These are phyloP conservation scores for Triangularia verruculosa DNA, from an alignment of 2,329 filamentous ascomycete species.

Conservation along the genomic window DNA sequence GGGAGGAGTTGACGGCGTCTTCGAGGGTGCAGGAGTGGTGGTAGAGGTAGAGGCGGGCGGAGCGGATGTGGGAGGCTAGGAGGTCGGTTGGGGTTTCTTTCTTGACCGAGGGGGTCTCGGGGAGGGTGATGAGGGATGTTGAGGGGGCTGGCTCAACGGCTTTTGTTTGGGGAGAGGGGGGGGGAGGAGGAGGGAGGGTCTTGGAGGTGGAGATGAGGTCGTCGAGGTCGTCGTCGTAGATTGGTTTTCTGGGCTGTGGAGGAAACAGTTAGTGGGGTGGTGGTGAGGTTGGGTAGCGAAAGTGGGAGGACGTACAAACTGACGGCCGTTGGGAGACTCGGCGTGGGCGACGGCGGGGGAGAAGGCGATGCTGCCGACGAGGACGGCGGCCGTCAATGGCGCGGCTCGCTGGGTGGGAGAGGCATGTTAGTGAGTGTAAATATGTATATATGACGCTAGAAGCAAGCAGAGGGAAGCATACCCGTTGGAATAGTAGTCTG, in stretches of 20 bases:
- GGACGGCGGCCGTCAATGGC: slow-evolving; percentile 52
- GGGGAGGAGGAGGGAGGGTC: slow-evolving; percentile 30
- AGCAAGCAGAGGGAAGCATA: slow-evolving; percentile 32
- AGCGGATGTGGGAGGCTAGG: slow-evolving; percentile 77
- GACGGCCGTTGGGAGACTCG: slow-evolving; percentile 43
- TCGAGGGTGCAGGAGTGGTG: slow-evolving; percentile 70
- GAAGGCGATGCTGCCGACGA: slow-evolving; percentile 48
- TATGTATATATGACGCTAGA: slow-evolving; percentile 5
- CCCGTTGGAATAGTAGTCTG: slow-evolving; percentile 57
- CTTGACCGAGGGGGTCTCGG: slow-evolving; percentile 55
- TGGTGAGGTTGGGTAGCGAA: not conserved
- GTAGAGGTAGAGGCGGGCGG: slow-evolving; percentile 77
- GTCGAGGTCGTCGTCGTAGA: slow-evolving; percentile 74
- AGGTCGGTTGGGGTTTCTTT: slow-evolving; percentile 62
- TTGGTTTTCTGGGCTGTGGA: slow-evolving; percentile 61
- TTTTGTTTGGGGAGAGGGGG: slow-evolving; percentile 25
- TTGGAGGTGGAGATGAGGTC: slow-evolving; percentile 35
- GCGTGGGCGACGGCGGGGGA: slow-evolving; percentile 48
- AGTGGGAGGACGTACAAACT: slow-evolving; percentile 20
- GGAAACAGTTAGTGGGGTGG: not conserved
- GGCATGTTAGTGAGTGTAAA: not conserved
- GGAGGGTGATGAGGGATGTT: slow-evolving; percentile 27
- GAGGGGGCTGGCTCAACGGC: slow-evolving; percentile 22
- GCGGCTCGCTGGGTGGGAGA: slow-evolving; percentile 46
- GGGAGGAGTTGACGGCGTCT: slow-evolving; percentile 75